These are phyloP conservation scores for Barnettozyma populi DNA, from an alignment of 805 yeast genomes.

Conservation along the genomic window DNA sequence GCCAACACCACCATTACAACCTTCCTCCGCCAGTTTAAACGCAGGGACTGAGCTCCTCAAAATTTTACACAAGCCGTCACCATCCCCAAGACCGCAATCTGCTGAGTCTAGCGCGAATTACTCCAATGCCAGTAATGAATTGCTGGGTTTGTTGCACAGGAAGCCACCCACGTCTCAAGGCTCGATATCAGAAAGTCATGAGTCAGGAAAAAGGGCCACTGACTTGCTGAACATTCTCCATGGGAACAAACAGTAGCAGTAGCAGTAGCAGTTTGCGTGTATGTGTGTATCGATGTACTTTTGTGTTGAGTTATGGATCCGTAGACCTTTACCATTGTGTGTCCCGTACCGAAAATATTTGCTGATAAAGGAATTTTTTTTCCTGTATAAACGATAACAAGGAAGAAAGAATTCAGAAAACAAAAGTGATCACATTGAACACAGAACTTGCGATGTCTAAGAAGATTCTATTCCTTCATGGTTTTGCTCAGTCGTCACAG, in stretches of 20 bases:
- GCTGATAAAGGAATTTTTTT: too few species aligned
- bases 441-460: constrained; percentile 14
- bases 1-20: background rate
- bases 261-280: background rate
- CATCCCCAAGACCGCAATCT: constrained; percentile 1
- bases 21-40: constrained; percentile 14
- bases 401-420: too few species aligned
- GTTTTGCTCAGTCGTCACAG: constrained; percentile 79
- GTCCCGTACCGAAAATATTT: too few species aligned
- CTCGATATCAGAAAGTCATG: constrained; percentile 4
- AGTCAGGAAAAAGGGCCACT: constrained; percentile 16
- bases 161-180: constrained; percentile 4
- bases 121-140: constrained; percentile 5
- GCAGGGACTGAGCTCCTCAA: constrained; percentile 10
- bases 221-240: constrained; percentile 19
- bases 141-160: constrained; percentile 13
- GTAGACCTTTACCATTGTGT: too few species aligned
- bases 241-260: background rate
- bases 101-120: constrained; percentile 1
- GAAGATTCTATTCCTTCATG: constrained; percentile 80
- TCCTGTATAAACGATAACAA: too few species aligned
- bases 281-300: background rate
- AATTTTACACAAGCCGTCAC: constrained; percentile 9
- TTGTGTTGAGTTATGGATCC: background rate
- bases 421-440: too few species aligned